phyloP scores from a whole-genome alignment of 2,329 filamentous ascomycete genomes.

The Venturia nashicola region DNA sequence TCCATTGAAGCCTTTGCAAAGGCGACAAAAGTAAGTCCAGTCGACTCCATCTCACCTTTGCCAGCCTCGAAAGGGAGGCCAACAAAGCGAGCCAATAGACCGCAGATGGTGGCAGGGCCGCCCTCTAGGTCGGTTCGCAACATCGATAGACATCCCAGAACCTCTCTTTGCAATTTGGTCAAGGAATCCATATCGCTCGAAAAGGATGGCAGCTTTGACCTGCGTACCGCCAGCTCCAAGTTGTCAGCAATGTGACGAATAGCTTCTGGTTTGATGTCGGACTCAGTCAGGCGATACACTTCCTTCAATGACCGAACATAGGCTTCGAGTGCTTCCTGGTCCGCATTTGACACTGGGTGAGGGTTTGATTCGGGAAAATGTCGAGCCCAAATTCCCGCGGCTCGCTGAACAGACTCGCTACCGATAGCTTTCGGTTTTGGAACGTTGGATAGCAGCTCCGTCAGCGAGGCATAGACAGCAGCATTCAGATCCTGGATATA shows the following conservation, averaged over 20 bases:
- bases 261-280: slow-evolving; percentile 47
- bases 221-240: slow-evolving; percentile 57
- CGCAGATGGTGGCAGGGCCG: slow-evolving; percentile 56
- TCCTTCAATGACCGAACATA: slow-evolving; percentile 67
- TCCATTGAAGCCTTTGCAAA: slow-evolving; percentile 73
- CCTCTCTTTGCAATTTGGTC: slow-evolving; percentile 59
- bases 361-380: slow-evolving; percentile 20
- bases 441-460: slow-evolving; percentile 24
- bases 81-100: slow-evolving; percentile 57
- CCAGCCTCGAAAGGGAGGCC: slow-evolving; percentile 50
- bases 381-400: slow-evolving; percentile 21
- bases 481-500: slow-evolving; percentile 28
- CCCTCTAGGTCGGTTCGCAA: slow-evolving; percentile 54
- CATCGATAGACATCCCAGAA: slow-evolving; percentile 55
- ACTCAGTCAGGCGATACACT: slow-evolving; percentile 63
- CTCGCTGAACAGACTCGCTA: slow-evolving; percentile 18
- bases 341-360: slow-evolving; percentile 26
- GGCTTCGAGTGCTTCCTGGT: slow-evolving; percentile 74
- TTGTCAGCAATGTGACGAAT: slow-evolving; percentile 59
- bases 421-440: slow-evolving; percentile 16
- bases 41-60: slow-evolving; percentile 12
- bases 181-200: slow-evolving; percentile 60
- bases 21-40: slow-evolving; percentile 72
- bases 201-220: slow-evolving; percentile 56
- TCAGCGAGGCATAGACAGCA: slow-evolving; percentile 29